phyloP scores from a whole-genome alignment of 768 basidiomycete species.

The Amanita rubescens region DNA sequence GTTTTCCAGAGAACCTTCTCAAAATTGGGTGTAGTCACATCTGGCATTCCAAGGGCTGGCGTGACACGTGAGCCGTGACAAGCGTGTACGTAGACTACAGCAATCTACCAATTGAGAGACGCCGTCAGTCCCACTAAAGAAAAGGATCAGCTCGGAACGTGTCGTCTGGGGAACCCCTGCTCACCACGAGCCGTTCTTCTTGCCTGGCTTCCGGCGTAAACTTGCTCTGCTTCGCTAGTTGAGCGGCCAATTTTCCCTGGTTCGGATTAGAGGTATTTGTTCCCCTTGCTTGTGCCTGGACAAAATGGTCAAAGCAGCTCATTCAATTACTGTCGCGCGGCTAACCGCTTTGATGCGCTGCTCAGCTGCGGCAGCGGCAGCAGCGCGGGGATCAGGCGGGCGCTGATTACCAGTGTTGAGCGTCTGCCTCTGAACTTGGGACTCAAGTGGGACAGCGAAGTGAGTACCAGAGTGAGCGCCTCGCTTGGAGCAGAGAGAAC shows the following conservation, averaged over 20 bases:
- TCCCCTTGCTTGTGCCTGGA: constrained; percentile 37
- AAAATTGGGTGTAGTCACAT: constrained; percentile 31
- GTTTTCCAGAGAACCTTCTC: constrained; percentile 74
- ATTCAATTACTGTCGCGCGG: constrained; percentile 6
- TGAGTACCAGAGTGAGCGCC: constrained; percentile 40
- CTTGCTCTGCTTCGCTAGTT: constrained; percentile 34
- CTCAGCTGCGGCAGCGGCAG: constrained; percentile 59
- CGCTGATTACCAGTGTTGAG: constrained; percentile 19
- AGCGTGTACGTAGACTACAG: neutral
- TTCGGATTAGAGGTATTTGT: constrained; percentile 39
- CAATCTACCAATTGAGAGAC: neutral
- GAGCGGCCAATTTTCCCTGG: constrained; percentile 37
- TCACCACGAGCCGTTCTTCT: constrained; percentile 35
- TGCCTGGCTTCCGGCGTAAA: constrained; percentile 25
- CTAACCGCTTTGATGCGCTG: constrained; percentile 50
- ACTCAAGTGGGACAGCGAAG: constrained; percentile 31
- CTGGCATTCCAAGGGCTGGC: neutral
- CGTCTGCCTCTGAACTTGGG: constrained; percentile 20
- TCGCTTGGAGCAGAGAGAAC: constrained; percentile 51
- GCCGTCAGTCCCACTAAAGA: constrained; percentile 30
- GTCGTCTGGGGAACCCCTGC: constrained; percentile 14
- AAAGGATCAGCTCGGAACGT: constrained; percentile 7
- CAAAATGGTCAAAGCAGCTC: constrained; percentile 4
- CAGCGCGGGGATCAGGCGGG: constrained; percentile 38
- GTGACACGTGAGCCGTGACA: neutral